These are phyloP conservation scores for Sporothrix globosa DNA, from an alignment of 2,329 filamentous ascomycete genomes.

Conservation along the genomic window DNA sequence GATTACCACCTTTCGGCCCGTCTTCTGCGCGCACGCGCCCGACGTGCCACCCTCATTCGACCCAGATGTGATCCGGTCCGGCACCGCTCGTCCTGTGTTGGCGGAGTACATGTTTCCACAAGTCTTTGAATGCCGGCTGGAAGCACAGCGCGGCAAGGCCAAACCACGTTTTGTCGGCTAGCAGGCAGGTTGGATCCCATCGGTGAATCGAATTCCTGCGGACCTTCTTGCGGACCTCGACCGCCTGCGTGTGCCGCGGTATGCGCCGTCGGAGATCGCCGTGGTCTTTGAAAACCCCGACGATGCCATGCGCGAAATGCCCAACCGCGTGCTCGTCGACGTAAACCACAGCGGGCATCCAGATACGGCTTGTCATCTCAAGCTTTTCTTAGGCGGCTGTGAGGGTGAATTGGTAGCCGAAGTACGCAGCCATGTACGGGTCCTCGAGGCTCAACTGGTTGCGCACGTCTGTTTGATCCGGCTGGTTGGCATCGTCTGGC, in stretches of 20 bases:
- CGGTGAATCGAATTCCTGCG: background rate
- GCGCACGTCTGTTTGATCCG: conserved; percentile 15
- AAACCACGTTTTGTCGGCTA: background rate
- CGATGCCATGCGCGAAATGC: conserved; percentile 18
- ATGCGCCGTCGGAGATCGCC: conserved; percentile 17
- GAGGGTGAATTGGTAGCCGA: background rate
- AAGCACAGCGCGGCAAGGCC: conserved; percentile 20
- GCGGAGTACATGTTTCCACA: conserved; percentile 18
- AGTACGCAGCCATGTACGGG: background rate
- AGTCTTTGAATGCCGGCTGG: conserved; percentile 20
- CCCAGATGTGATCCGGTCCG: conserved; percentile 17
- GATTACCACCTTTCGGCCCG: background rate
- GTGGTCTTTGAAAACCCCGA: conserved; percentile 15
- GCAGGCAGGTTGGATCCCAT: background rate
- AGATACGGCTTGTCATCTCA: background rate
- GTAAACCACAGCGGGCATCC: background rate
- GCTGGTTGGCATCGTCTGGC: conserved; percentile 18
- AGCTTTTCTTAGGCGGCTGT: conserved; percentile 1
- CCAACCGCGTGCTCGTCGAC: conserved; percentile 11
- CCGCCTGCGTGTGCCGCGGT: background rate
- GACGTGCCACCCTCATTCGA: conserved; percentile 19
- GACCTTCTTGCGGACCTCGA: conserved; percentile 1
- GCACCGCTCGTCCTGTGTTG: conserved; percentile 15
- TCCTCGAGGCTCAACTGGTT: conserved; percentile 7
- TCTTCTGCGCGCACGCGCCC: conserved; percentile 13